Percentiles rank a stretch among this genome's conserved stretches.
phyloP scores from a whole-genome alignment of 768 basidiomycete genomes.

The Lactarius trivialis region DNA sequence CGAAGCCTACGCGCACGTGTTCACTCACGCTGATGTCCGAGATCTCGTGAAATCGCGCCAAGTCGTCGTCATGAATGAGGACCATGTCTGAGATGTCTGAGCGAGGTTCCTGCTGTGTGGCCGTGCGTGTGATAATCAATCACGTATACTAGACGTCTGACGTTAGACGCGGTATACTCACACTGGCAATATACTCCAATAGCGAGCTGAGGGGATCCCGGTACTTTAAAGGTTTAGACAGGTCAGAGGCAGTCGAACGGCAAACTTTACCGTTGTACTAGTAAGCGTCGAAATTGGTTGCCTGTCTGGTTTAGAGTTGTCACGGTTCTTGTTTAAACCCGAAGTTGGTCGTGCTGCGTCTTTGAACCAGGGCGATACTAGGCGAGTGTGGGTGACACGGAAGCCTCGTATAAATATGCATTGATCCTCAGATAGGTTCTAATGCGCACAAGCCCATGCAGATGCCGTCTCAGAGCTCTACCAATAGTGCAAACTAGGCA shows the following conservation, averaged over 20 bases:
- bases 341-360: not conserved
- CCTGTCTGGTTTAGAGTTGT: not conserved
- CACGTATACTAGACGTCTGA: not conserved
- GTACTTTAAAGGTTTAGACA: not conserved
- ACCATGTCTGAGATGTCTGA: conserved; percentile 3
- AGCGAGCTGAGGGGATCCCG: not conserved
- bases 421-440: not conserved
- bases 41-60: not conserved
- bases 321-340: not conserved
- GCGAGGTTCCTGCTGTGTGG: not conserved
- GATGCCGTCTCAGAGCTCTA: not conserved
- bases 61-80: conserved; percentile 2
- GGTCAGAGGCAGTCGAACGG: not conserved
- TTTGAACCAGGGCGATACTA: not conserved
- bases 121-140: not conserved
- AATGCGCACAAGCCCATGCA: not conserved
- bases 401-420: not conserved
- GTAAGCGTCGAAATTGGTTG: not conserved
- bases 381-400: not conserved
- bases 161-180: not conserved
- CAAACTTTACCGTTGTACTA: no score
- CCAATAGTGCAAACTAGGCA: not conserved
- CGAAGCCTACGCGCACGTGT: not conserved
- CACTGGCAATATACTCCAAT: not conserved
- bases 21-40: not conserved